Evolutionary conservation across 768 basidiomycete species (phyloP), one percentile per base, ranked within the genome.

Genomic region (Coprinellus micaceus): DNA sequence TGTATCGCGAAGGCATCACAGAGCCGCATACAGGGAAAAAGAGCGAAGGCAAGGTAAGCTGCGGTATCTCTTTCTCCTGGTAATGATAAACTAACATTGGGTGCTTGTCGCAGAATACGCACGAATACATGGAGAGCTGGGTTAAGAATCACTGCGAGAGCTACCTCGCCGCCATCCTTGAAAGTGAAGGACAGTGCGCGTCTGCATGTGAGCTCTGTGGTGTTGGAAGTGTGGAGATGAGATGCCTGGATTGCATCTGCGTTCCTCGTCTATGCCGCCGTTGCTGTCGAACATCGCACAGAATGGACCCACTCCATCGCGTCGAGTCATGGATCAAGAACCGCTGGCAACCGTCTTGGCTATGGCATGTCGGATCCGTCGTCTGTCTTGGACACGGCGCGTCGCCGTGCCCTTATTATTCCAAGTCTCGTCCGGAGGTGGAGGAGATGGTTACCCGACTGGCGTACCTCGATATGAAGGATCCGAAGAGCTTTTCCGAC

Each of bases 361-460:
- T 69, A 1, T 60, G 58, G 50, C 44, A 66, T 21, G 37, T 63
- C 1, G 67, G 67, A 0, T 33, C 62, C 5, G 58, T 61, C 1
- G 50, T 65, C 12, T 59, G 63, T 28, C 12, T 63, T 4, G 66
- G 67, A 1, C 69, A 70, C 47, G 36, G 60, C 1, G 64, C 64
- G 0, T 4, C 19, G 0, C 57, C 54, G 0, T 68, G 64, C 51
- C 66, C 63, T 17, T 15, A 43, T 7, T 43, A 43, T 17, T 7
- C 6, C 7, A 21, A 43, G n/a, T 9, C 40, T 5, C 13, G 40
- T 7, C 6, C 6, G 6, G 7, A 6, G 5, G 5, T 43, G 19
- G 40, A 43, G 40, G 40, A 43, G 40, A 43, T 43, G 15, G 15
- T 43, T 19, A 43, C n/a, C 40, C 40, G 15, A 43, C n/a, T 43